Conservation (phyloP, 345 rosid genomes). For the Eucalyptus marginata region DNA sequence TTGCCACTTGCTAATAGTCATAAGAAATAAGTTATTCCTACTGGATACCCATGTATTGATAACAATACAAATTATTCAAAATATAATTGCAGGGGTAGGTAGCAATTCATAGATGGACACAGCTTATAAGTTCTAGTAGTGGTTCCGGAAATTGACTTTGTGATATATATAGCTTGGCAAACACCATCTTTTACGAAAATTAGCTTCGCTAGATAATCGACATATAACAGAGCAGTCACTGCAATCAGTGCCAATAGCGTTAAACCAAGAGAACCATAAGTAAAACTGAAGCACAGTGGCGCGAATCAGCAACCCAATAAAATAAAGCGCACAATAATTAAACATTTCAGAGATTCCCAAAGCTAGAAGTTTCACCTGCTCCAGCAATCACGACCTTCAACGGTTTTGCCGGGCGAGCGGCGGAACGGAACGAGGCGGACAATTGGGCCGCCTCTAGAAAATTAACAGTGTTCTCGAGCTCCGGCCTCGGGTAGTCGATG, state of each 20-base stretch:
- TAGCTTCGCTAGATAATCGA: neutral
- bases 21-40: neutral
- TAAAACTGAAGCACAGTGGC: neutral
- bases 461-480: constrained; percentile 61
- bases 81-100: neutral
- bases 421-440: constrained; percentile 56
- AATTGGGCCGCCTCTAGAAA: constrained; percentile 85
- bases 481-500: constrained; percentile 79
- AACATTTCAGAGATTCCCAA: neutral
- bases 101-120: neutral
- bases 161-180: neutral
- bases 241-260: neutral
- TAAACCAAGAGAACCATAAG: neutral
- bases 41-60: neutral
- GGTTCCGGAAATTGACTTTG: neutral
- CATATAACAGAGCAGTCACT: neutral
- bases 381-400: constrained; percentile 83
- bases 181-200: neutral
- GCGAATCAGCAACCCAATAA: neutral
- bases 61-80: neutral
- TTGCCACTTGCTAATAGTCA: neutral
- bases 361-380: constrained; percentile 36
- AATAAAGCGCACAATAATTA: neutral
- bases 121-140: neutral
- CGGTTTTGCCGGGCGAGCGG: constrained; percentile 61